Evolutionary conservation across 2,329 filamentous ascomycete genomes (phyloP), one percentile per base, ranked within the genome.

Genomic region (Fusarium compactum): DNA sequence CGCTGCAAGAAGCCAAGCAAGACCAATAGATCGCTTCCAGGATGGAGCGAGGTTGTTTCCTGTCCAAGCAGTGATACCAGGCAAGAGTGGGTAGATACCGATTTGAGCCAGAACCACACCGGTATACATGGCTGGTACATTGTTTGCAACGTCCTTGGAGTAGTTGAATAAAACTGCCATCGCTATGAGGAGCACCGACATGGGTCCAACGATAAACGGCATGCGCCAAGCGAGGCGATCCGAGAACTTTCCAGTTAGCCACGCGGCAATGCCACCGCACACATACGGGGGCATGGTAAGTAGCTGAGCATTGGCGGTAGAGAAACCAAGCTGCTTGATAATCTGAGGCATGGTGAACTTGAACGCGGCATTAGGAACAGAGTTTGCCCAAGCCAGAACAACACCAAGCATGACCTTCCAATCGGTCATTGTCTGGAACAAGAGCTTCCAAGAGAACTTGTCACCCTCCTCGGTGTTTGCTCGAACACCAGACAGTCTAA

Each of bases 241-340:
- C 1, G 81, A 77, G 14, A 79, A 73, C 2, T 75, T 61, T 5
- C 76, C 77, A 15, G 76, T 70, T 1, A 74, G 16, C 55, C 75
- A 78, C 0, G 77, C 76, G 6, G 75, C 72, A 9, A 78, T 56
- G 2, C 58, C 75, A 6, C 76, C 80, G 18, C 74, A 71, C 6
- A 76, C 70, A 52, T 83, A 82, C 0, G 80, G 80, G 1, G 79
- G 79, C 8, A 77, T 78, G 1, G 78, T 78, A 12, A 77, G 16
- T 2, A 77, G 69, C 46, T 77, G 76, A 0, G 77, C 24, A 69
- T 5, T 69, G 56, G 67, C 62, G 8, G 78, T 78, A 5, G 77
- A 75, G 68, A 78, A 83, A 0, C 81, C 82, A 66, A 84, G 79
- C 24, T 78, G 75, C 44, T 76, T 73, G 43, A 82, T 82, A 55